A percentile compares a stretch with the other conserved stretches of the same genome.
phyloP scores from a whole-genome alignment of 2,329 filamentous ascomycete species.

The Colletotrichum incanum region DNA sequence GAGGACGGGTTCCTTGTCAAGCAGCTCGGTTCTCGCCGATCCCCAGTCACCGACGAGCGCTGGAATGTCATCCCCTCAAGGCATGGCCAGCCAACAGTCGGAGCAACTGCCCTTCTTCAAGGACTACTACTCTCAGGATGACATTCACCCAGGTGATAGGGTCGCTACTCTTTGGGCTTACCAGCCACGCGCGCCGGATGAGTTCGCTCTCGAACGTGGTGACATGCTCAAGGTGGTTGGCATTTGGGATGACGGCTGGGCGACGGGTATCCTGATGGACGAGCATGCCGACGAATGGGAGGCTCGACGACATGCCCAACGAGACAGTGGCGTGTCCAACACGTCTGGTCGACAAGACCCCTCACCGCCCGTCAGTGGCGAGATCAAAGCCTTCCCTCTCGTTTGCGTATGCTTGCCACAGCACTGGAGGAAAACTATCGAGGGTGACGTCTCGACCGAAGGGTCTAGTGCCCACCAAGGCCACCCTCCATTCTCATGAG shows the following conservation, averaged over 20 bases:
- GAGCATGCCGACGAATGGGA: slow-evolving; percentile 94
- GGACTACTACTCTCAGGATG: slow-evolving; percentile 98
- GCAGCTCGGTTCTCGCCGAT: slow-evolving; percentile 82
- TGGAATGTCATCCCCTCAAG: slow-evolving; percentile 87
- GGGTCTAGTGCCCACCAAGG: slow-evolving; percentile 62
- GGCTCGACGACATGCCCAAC: slow-evolving; percentile 79
- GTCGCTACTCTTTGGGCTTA: slow-evolving; percentile 97
- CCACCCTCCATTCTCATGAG: slow-evolving; percentile 49
- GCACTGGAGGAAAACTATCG: slow-evolving; percentile 97
- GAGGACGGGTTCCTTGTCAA: slow-evolving; percentile 91
- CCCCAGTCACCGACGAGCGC: slow-evolving; percentile 82
- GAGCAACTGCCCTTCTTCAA: slow-evolving; percentile 98
- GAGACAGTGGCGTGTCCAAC: slow-evolving; percentile 94
- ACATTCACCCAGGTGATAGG: slow-evolving; percentile 91
- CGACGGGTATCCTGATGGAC: slow-evolving; percentile 87
- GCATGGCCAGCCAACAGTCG: slow-evolving; percentile 88
- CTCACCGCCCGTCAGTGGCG: slow-evolving; percentile 79
- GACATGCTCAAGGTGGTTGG: slow-evolving; percentile 99
- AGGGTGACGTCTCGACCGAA: slow-evolving; percentile 84
- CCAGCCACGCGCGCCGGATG: slow-evolving; percentile 91
- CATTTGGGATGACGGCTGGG: slow-evolving; percentile 99
- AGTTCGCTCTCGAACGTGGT: slow-evolving; percentile 92
- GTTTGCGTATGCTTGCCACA: slow-evolving; percentile 96
- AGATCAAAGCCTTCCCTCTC: slow-evolving; percentile 97
- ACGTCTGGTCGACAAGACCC: slow-evolving; percentile 75